A percentile compares a stretch with the other conserved stretches of the same genome.
These are phyloP conservation scores for Wallacemonas sp. DNA, from an alignment of 208 protist genomes.

Conservation along the genomic window DNA sequence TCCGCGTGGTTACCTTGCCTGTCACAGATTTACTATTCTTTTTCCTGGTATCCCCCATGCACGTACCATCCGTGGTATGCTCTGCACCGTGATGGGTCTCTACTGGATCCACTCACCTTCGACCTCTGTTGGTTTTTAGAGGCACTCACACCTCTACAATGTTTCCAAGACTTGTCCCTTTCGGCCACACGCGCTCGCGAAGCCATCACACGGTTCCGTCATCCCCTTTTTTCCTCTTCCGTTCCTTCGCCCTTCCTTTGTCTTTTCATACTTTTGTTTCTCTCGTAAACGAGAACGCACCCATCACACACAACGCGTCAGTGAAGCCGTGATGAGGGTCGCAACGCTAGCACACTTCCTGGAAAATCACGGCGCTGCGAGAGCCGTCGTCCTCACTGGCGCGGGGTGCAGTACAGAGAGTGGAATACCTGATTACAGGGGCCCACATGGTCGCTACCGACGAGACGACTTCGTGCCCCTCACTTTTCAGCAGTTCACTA, in stretches of 20 bases:
- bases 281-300: no score
- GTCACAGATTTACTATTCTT: no score
- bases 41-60: no score
- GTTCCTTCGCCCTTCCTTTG: not conserved
- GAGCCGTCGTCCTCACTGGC: constrained; percentile 59
- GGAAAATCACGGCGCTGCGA: not conserved
- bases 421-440: constrained; percentile 80
- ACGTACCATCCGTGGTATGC: no score
- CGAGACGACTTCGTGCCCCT: constrained; percentile 65
- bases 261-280: not conserved
- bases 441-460: constrained; percentile 65
- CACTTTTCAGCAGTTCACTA: constrained; percentile 63
- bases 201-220: no score
- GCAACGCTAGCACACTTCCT: constrained; percentile 32
- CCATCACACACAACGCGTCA: no score
- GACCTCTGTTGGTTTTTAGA: not conserved
- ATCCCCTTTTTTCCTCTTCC: not conserved
- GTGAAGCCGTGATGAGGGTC: not conserved
- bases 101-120: not conserved
- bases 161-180: no score
- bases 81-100: no score
- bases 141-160: no score
- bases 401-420: constrained; percentile 87
- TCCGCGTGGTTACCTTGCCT: no score
- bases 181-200: no score